phyloP scores from a whole-genome alignment of 2,329 filamentous ascomycete genomes.

The Claviceps sorghi region DNA sequence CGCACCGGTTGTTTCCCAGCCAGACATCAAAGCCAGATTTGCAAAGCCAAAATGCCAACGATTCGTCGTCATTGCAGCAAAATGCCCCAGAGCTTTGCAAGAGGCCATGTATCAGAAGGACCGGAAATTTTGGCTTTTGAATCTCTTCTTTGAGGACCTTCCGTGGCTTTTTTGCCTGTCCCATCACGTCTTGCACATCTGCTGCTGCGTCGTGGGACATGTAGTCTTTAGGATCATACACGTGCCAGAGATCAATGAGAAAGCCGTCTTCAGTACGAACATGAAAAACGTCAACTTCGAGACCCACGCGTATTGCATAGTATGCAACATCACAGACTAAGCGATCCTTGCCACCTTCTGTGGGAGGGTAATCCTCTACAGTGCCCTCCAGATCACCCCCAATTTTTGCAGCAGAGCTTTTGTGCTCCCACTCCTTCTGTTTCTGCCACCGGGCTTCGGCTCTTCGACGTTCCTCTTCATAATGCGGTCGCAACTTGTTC shows the following conservation, averaged over 20 bases:
- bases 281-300: constrained; percentile 69
- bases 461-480: constrained; percentile 54
- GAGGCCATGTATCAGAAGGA: constrained; percentile 76
- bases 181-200: neutral
- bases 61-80: constrained; percentile 80
- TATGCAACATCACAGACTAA: constrained; percentile 68
- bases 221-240: constrained; percentile 72
- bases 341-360: constrained; percentile 68
- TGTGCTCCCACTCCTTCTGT: constrained; percentile 47
- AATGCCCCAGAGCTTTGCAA: constrained; percentile 80
- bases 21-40: constrained; percentile 91
- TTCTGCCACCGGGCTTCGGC: constrained; percentile 40
- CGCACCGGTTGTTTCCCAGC: constrained; percentile 88
- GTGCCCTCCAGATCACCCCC: constrained; percentile 28
- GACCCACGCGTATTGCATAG: constrained; percentile 73
- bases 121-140: constrained; percentile 54
- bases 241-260: constrained; percentile 75
- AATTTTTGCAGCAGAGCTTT: constrained; percentile 20
- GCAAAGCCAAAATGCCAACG: constrained; percentile 79
- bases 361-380: constrained; percentile 49
- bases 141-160: constrained; percentile 24
- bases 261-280: constrained; percentile 93
- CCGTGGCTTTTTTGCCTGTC: constrained; percentile 14
- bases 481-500: constrained; percentile 49
- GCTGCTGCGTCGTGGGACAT: constrained; percentile 14